Percentiles rank a stretch among this genome's conserved stretches.
Evolutionary conservation across 177 flowering plant genomes (phyloP).

Genomic region (Tripterygium wilfordii): DNA sequence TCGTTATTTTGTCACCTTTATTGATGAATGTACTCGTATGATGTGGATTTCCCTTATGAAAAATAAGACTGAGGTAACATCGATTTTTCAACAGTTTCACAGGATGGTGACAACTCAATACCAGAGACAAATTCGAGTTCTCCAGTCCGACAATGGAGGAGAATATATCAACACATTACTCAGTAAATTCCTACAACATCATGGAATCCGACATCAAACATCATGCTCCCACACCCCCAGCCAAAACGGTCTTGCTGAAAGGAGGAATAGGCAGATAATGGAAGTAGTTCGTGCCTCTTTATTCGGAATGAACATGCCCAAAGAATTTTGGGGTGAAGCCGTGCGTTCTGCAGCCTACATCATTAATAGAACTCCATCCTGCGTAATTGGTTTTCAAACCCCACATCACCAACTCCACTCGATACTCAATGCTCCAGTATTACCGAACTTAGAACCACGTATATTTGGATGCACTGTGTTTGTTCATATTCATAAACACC

Average conservation of each 20-base stretch:
- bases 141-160: background rate
- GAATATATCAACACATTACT: background rate
- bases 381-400: conserved; percentile 1
- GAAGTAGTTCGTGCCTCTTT: conserved; percentile 2
- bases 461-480: conserved; percentile 1
- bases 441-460: background rate
- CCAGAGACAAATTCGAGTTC: background rate
- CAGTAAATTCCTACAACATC: background rate
- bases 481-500: background rate
- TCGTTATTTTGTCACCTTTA: conserved; percentile 2
- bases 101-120: background rate
- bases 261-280: conserved; percentile 1
- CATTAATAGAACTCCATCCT: background rate
- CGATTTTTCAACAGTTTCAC: too few species aligned
- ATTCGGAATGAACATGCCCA: background rate
- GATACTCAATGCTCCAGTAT: background rate
- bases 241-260: conserved; percentile 2
- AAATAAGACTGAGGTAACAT: background rate
- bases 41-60: background rate
- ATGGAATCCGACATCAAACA: background rate
- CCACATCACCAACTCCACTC: background rate
- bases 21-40: background rate
- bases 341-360: background rate
- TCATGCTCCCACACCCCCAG: background rate
- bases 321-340: conserved; percentile 2